Evolutionary conservation across 108 stramenopile species (phyloP).

Genomic region (Discostella pseudostelligera): DNA sequence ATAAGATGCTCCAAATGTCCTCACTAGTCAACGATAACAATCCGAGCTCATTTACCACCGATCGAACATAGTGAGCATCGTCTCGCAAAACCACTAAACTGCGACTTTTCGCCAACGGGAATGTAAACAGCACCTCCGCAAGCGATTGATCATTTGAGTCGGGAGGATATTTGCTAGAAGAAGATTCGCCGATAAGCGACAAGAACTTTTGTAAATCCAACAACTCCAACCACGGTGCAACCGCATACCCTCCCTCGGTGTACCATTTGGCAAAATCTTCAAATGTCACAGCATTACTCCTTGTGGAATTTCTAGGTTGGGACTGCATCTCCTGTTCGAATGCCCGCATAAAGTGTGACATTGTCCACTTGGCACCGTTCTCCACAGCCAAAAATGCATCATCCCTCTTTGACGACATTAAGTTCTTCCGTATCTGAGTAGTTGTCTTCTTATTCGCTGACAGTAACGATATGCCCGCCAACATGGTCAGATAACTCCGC

Average conservation of each 20-base stretch:
- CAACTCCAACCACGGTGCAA: constrained; percentile 91
- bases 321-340: constrained; percentile 27
- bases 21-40: constrained; percentile 60
- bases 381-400: constrained; percentile 69
- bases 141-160: constrained; percentile 18
- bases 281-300: constrained; percentile 59
- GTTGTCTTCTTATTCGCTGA: constrained; percentile 43
- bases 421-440: constrained; percentile 34
- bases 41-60: constrained; percentile 74
- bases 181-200: constrained; percentile 57
- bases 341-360: constrained; percentile 66
- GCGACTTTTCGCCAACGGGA: constrained; percentile 77
- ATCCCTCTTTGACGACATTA: constrained; percentile 49
- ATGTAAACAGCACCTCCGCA: constrained; percentile 75
- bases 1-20: constrained; percentile 62
- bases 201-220: constrained; percentile 85
- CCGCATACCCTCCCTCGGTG: constrained; percentile 79
- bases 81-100: constrained; percentile 78
- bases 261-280: constrained; percentile 91
- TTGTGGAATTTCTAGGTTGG: constrained; percentile 23
- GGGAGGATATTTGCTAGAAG: constrained; percentile 6
- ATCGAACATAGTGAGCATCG: constrained; percentile 82
- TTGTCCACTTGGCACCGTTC: constrained; percentile 82
- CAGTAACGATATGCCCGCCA: constrained; percentile 74
- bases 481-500: constrained; percentile 77